These are phyloP conservation scores for Terfezia claveryi DNA, from an alignment of 495 filamentous ascomycete genomes.

Conservation along the genomic window DNA sequence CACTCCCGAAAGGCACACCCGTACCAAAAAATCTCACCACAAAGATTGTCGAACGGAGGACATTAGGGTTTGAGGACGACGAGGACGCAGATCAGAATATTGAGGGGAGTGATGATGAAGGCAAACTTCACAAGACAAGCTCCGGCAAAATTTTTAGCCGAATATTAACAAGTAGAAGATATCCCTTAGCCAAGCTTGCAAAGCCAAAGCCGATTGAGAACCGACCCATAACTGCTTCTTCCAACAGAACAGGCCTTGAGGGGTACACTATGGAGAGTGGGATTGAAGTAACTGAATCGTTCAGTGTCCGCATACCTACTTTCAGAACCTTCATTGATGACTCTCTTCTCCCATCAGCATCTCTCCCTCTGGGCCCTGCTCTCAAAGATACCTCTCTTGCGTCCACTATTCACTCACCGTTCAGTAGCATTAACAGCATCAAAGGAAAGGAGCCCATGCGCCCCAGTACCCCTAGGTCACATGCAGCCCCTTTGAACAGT, in stretches of 20 bases:
- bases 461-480: constrained; percentile 2
- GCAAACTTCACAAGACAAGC: constrained; percentile 5
- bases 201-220: constrained; percentile 11
- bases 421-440: constrained; percentile 1
- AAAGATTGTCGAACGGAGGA: constrained; percentile 12
- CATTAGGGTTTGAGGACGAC: constrained; percentile 2
- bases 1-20: constrained; percentile 4
- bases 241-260: neutral
- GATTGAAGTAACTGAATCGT: constrained; percentile 8
- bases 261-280: constrained; percentile 1
- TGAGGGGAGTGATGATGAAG: constrained; percentile 2
- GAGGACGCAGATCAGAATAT: neutral
- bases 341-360: constrained; percentile 14
- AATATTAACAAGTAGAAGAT: constrained; percentile 10
- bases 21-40: constrained; percentile 14
- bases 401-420: constrained; percentile 1
- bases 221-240: constrained; percentile 2
- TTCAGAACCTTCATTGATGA: constrained; percentile 18
- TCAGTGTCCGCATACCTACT: constrained; percentile 10
- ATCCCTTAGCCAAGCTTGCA: constrained; percentile 9
- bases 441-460: constrained; percentile 12
- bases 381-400: neutral
- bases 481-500: constrained; percentile 3
- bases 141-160: constrained; percentile 2
- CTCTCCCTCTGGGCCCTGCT: constrained; percentile 14